Evolutionary conservation across 805 yeast genomes (phyloP).

Genomic region (Ogataea corticis): DNA sequence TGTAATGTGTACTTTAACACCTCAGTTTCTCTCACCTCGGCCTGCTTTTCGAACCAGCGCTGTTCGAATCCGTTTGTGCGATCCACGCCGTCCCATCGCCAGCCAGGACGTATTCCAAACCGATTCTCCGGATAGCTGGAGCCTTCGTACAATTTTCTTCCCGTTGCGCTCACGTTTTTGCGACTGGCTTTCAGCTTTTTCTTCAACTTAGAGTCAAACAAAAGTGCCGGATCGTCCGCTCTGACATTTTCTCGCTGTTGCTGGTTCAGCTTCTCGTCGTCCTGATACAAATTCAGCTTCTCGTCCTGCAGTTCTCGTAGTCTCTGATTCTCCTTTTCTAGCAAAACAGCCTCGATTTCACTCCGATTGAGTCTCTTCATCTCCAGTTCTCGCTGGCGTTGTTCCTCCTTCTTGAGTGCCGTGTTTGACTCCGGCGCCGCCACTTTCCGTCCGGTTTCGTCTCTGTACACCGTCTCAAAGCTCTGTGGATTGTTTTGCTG

Average conservation of each 20-base stretch:
- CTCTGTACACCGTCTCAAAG: conserved; percentile 55
- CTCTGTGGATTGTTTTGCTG: conserved; percentile 7
- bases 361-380: conserved; percentile 37
- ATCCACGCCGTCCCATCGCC: conserved; percentile 90
- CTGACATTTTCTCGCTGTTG: conserved; percentile 34
- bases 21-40: conserved; percentile 36
- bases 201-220: conserved; percentile 38
- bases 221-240: conserved; percentile 65
- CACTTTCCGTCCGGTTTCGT: conserved; percentile 51
- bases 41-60: conserved; percentile 50
- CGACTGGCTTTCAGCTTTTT: conserved; percentile 19
- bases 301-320: conserved; percentile 29
- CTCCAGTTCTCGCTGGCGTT: conserved; percentile 23
- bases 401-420: conserved; percentile 14
- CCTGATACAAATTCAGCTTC: conserved; percentile 34
- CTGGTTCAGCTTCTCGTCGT: conserved; percentile 41
- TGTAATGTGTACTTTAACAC: conserved; percentile 37
- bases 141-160: conserved; percentile 58
- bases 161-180: conserved; percentile 36
- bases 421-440: conserved; percentile 7
- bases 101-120: conserved; percentile 75
- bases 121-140: conserved; percentile 61
- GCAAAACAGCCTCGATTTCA: conserved; percentile 39
- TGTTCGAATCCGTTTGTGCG: conserved; percentile 86
- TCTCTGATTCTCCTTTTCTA: conserved; percentile 36